phyloP scores from a whole-genome alignment of 306 rosid genomes.

The Begonia loranthoides region DNA sequence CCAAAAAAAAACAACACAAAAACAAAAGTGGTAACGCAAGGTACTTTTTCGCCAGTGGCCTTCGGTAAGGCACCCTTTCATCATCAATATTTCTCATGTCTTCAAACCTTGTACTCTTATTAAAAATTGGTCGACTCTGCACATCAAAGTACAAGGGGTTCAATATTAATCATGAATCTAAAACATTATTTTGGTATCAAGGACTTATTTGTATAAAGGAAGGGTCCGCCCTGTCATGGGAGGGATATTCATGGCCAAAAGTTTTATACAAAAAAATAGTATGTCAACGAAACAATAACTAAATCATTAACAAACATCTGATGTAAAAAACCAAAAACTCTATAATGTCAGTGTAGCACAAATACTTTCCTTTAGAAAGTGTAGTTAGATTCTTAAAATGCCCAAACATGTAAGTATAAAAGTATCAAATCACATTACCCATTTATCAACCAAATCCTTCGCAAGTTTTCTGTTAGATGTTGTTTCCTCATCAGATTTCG shows the following conservation, averaged over 20 bases:
- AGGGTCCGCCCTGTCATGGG: too few species aligned
- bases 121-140: conserved; percentile 95
- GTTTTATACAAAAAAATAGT: too few species aligned
- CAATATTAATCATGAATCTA: conserved; percentile 1
- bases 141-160: conserved; percentile 4
- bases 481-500: conserved; percentile 90
- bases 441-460: conserved; percentile 86
- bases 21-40: not conserved
- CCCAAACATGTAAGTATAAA: too few species aligned
- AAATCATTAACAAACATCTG: too few species aligned
- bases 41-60: conserved; percentile 72
- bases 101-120: conserved; percentile 91
- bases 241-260: too few species aligned
- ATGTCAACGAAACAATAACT: too few species aligned
- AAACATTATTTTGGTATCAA: too few species aligned
- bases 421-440: conserved; percentile 34
- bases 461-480: conserved; percentile 72
- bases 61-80: conserved; percentile 64
- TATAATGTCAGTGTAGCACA: too few species aligned
- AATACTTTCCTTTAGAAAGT: too few species aligned
- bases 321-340: too few species aligned
- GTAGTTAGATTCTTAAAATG: too few species aligned
- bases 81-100: conserved; percentile 77
- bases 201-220: too few species aligned
- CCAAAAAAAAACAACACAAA: not conserved